Evolutionary conservation across 2,329 filamentous ascomycete species (phyloP), one percentile per base, ranked within the genome.

Genomic region (Ambrosiella xylebori): DNA sequence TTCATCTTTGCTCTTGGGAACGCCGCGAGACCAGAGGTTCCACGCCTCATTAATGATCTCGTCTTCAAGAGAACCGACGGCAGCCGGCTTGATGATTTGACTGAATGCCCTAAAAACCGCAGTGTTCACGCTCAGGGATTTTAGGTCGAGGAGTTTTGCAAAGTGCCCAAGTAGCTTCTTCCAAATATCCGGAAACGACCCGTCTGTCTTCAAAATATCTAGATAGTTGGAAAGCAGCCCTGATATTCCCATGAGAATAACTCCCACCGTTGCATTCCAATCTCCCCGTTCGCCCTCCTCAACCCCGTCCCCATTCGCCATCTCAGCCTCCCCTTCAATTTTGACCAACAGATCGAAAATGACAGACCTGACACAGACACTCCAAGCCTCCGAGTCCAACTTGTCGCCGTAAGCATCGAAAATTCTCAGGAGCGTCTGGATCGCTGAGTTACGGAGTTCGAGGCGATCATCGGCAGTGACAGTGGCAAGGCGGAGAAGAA

Each of bases 401-500:
- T 85, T 84, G 63, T 90, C 85, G 9, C 88, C 88, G 62, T 94
- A 94, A 1, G 88, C 89, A 67, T 95, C 89, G 62, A 97, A 89
- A 17, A 97, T 95, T 51, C 89, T 81, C 58, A 96, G 77, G 2
- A 97, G 73, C 0, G 91, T 96, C 68, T 96, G 91, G 19, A 96
- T 86, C 1, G 90, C 88, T 61, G 86, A 89, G 64, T 91, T 91
- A 49, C 88, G 78, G 49, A 93, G 74, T 66, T 95, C 88, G 2
- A 86, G 72, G 52, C 86, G 77, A 41, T 81, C 77, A 65, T 90
- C 85, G 1, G 78, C 79, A 1, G 86, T 85, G 7, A 90, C 81
- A 0, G 79, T 77, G 0, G 85, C 85, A 1, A 94, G 71, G 37
- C 86, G 75, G 2, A 88, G 71, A 2, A 94, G 72, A 3, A 93